Evolutionary conservation across 768 basidiomycete species (phyloP).

Genomic region (Dentipellis sp.): DNA sequence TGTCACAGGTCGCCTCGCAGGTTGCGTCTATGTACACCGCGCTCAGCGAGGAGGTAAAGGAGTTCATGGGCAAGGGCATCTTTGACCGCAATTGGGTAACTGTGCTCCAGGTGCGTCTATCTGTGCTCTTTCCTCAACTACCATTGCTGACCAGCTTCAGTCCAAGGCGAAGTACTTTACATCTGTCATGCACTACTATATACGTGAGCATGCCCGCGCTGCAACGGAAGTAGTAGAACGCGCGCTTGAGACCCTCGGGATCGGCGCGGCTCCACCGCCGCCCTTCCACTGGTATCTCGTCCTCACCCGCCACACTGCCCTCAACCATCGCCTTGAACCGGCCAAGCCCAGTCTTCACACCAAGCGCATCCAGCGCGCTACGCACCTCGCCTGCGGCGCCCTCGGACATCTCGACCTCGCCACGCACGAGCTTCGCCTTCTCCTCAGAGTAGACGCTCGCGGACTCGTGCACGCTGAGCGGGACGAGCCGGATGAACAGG

Average conservation of each 20-base stretch:
- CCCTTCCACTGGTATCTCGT: slow-evolving; percentile 65
- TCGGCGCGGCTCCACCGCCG: slow-evolving; percentile 61
- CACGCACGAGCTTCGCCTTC: slow-evolving; percentile 89
- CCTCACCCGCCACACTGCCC: slow-evolving; percentile 50
- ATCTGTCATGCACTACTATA: slow-evolving; percentile 83
- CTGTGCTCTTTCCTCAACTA: not conserved
- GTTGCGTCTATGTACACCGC: slow-evolving; percentile 72
- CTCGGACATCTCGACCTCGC: slow-evolving; percentile 83
- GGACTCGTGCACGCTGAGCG: slow-evolving; percentile 90
- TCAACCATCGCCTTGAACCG: slow-evolving; percentile 67
- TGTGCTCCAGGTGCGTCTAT: slow-evolving; percentile 56
- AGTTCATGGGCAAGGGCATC: slow-evolving; percentile 93
- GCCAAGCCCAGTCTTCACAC: slow-evolving; percentile 60
- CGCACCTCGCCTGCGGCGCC: slow-evolving; percentile 71
- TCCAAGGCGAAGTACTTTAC: slow-evolving; percentile 88
- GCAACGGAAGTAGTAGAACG: slow-evolving; percentile 85
- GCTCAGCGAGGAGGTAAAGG: slow-evolving; percentile 88
- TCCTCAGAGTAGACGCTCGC: slow-evolving; percentile 97
- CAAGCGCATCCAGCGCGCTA: slow-evolving; percentile 74
- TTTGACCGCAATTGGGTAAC: slow-evolving; percentile 94
- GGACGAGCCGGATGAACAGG: slow-evolving; percentile 79
- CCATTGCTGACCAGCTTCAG: slow-evolving; percentile 27
- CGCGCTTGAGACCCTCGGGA: slow-evolving; percentile 32
- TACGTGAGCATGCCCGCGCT: slow-evolving; percentile 96
- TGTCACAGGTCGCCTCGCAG: slow-evolving; percentile 80